Conservation (phyloP, 1,284 basidiomycete species). For the Leccinum subrobustum region DNA sequence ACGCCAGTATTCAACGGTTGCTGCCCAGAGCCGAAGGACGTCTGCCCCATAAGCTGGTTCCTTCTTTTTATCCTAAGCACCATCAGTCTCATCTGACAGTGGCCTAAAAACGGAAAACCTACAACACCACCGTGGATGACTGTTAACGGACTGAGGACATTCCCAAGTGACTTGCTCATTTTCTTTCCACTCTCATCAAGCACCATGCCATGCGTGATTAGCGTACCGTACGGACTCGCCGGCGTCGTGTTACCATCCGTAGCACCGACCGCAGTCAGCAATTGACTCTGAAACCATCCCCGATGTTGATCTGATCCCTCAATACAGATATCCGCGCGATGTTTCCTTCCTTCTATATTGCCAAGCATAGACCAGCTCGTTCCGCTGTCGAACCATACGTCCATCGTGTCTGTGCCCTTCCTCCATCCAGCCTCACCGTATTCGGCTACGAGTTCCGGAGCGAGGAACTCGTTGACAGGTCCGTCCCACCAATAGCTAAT, state of each 20-base stretch:
- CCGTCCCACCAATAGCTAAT: conserved; percentile 92
- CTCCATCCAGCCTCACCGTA: conserved; percentile 51
- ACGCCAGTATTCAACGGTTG: conserved; percentile 86
- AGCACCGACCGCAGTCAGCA: conserved; percentile 80
- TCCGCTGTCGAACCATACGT: conserved; percentile 99
- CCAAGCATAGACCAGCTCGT: conserved; percentile 88
- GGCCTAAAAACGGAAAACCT: conserved; percentile 24
- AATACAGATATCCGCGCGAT: conserved; percentile 84
- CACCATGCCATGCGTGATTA: conserved; percentile 98
- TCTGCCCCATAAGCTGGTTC: conserved; percentile 86
- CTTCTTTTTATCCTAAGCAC: conserved; percentile 59
- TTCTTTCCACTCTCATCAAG: conserved; percentile 90
- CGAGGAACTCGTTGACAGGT: conserved; percentile 80
- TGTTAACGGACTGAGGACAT: conserved; percentile 84
- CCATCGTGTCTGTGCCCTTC: conserved; percentile 93
- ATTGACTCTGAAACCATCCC: conserved; percentile 98
- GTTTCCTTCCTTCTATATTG: conserved; percentile 31
- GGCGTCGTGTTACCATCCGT: conserved; percentile 32
- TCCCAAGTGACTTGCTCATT: conserved; percentile 98
- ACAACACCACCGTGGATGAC: conserved; percentile 82
- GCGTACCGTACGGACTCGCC: conserved; percentile 71
- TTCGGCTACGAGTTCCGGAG: conserved; percentile 51
- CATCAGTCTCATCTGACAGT: conserved; percentile 5
- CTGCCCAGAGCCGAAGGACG: conserved; percentile 88
- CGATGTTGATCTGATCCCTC: conserved; percentile 98